Conservation (phyloP, 805 yeast species). For the Nakazawaea ishiwadae region DNA sequence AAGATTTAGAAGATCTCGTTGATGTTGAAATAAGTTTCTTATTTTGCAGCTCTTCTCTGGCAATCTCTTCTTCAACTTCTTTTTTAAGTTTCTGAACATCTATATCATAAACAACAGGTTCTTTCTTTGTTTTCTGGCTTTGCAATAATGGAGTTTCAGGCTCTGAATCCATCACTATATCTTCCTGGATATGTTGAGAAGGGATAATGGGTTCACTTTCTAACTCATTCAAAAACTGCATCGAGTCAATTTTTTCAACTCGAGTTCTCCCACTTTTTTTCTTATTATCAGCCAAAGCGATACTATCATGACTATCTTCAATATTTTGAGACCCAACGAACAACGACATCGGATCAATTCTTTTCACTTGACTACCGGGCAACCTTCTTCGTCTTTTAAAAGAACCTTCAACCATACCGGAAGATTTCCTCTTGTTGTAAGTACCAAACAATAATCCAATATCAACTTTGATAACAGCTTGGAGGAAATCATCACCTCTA, state of each 20-base stretch:
- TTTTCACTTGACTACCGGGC: not conserved
- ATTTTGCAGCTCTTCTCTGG: not conserved
- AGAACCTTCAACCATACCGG: not conserved
- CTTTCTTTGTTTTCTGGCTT: not conserved
- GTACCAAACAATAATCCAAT: not conserved
- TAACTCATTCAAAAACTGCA: constrained; percentile 1
- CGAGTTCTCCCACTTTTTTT: not conserved
- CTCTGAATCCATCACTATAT: constrained; percentile 6
- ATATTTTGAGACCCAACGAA: too few relatives aligned
- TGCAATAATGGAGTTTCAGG: not conserved
- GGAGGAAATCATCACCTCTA: constrained; percentile 5
- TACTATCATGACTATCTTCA: too few relatives aligned
- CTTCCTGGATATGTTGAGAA: not conserved
- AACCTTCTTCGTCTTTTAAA: not conserved
- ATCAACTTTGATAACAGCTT: constrained; percentile 6
- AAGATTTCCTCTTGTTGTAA: constrained; percentile 8
- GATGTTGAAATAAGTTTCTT: not conserved
- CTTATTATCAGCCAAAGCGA: too few relatives aligned
- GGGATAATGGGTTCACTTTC: constrained; percentile 3
- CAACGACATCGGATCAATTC: constrained; percentile 5
- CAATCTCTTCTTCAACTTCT: constrained; percentile 1
- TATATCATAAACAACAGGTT: not conserved
- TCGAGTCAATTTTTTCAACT: not conserved
- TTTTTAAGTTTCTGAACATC: constrained; percentile 3
- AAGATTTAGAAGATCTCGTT: not conserved